Evolutionary conservation across 2,329 filamentous ascomycete species (phyloP).

Genomic region (Fusarium sarcochroum): DNA sequence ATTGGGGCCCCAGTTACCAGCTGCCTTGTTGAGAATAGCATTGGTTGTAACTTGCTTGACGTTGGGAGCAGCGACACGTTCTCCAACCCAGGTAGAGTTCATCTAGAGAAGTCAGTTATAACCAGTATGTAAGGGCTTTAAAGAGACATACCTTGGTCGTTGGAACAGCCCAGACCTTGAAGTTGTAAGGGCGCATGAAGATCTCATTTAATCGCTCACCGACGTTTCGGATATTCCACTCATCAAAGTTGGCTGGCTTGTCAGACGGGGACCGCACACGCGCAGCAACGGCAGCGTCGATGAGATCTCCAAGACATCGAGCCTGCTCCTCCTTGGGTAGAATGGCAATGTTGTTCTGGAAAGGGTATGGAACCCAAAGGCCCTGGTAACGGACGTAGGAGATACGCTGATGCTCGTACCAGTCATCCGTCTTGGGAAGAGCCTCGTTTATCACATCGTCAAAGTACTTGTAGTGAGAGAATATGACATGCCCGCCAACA

Average conservation of each 20-base stretch:
- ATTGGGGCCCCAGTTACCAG: conserved; percentile 98
- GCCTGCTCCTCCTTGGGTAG: conserved; percentile 98
- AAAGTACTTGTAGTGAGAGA: conserved; percentile 99
- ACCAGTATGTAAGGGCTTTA: conserved; percentile 12
- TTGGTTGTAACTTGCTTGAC: conserved; percentile 95
- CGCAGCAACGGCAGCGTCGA: conserved; percentile 90
- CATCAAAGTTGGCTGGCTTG: conserved; percentile 97
- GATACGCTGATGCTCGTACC: conserved; percentile 98
- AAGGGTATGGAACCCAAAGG: conserved; percentile 98
- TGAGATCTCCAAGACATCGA: conserved; percentile 92
- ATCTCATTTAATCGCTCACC: conserved; percentile 90
- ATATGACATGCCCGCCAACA: conserved; percentile 98
- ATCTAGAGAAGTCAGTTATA: conserved; percentile 71
- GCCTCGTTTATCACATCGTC: conserved; percentile 99
- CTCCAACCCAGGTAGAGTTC: conserved; percentile 98
- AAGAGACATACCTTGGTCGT: conserved; percentile 82
- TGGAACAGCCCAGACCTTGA: conserved; percentile 99
- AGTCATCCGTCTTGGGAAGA: conserved; percentile 92
- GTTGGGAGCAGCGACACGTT: conserved; percentile 97
- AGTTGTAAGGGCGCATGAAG: conserved; percentile 99
- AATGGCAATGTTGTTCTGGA: conserved; percentile 99
- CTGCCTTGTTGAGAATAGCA: conserved; percentile 94
- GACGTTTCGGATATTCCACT: conserved; percentile 96
- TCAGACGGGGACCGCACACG: conserved; percentile 79
- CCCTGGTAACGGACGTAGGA: conserved; percentile 98